Conservation (phyloP, 2,329 filamentous ascomycete genomes). For the Hysterium pulicare region DNA sequence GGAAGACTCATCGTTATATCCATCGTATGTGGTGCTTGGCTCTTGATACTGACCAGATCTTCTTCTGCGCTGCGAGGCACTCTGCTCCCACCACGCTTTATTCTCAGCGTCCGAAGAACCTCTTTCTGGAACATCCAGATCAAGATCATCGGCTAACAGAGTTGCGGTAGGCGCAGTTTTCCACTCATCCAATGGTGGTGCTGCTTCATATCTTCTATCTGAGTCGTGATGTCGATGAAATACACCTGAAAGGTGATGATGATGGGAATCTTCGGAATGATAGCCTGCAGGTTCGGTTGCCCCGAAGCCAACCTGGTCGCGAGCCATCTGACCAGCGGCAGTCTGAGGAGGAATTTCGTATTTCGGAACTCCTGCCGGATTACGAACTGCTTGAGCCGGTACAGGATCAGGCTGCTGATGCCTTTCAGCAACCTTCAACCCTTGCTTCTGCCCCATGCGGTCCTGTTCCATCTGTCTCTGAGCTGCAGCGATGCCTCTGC, state of each 20-base stretch:
- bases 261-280: constrained; percentile 26
- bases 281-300: constrained; percentile 21
- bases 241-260: constrained; percentile 24
- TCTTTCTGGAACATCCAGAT: constrained; percentile 32
- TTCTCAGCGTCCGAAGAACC: constrained; percentile 24
- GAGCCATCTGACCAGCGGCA: constrained; percentile 30
- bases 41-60: constrained; percentile 29
- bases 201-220: constrained; percentile 53
- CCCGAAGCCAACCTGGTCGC: constrained; percentile 42
- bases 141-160: constrained; percentile 43
- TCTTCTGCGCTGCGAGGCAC: constrained; percentile 43
- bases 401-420: constrained; percentile 36
- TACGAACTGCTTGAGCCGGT: constrained; percentile 24
- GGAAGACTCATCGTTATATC: constrained; percentile 63
- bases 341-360: constrained; percentile 38
- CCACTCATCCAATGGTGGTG: constrained; percentile 59
- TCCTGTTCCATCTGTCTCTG: constrained; percentile 39
- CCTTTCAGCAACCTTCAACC: constrained; percentile 29
- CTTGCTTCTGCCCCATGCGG: constrained; percentile 33
- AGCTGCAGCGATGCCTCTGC: constrained; percentile 31
- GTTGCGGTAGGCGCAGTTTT: constrained; percentile 38
- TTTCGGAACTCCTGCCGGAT: constrained; percentile 14
- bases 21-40: constrained; percentile 59
- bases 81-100: constrained; percentile 73
- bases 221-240: constrained; percentile 41